Evolutionary conservation across 805 yeast species (phyloP).

Genomic region (Candida orba): DNA sequence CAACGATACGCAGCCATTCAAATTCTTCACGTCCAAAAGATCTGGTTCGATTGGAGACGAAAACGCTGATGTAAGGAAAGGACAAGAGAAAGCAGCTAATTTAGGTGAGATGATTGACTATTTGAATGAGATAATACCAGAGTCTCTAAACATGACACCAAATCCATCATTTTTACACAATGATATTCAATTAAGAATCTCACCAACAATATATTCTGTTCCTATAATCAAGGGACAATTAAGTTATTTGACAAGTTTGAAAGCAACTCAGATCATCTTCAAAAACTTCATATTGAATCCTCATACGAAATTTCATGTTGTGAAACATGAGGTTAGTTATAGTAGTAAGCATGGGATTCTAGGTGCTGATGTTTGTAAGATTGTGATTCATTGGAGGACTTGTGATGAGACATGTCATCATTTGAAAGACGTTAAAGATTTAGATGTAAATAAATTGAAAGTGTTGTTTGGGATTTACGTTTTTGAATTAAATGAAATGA

Average conservation of each 20-base stretch:
- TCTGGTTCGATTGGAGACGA: neutral
- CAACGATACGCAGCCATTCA: no score
- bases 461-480: conserved; percentile 47
- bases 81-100: conserved; percentile 29
- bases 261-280: conserved; percentile 46
- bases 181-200: conserved; percentile 42
- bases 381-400: conserved; percentile 51
- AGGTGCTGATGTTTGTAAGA: conserved; percentile 32
- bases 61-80: neutral
- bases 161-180: conserved; percentile 37
- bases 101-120: conserved; percentile 45
- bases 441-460: neutral
- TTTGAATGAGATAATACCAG: conserved; percentile 42
- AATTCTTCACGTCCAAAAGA: neutral
- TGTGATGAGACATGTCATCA: conserved; percentile 47
- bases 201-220: conserved; percentile 47
- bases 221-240: conserved; percentile 51
- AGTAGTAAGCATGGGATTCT: conserved; percentile 7
- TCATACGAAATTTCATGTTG: conserved; percentile 44
- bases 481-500: conserved; percentile 52
- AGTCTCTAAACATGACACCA: conserved; percentile 37
- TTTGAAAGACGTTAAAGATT: conserved; percentile 17
- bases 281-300: conserved; percentile 50
- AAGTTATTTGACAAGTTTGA: conserved; percentile 49
- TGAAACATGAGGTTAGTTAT: conserved; percentile 11